Conservation (phyloP, 805 yeast species). For the Kodamaea restingae region DNA sequence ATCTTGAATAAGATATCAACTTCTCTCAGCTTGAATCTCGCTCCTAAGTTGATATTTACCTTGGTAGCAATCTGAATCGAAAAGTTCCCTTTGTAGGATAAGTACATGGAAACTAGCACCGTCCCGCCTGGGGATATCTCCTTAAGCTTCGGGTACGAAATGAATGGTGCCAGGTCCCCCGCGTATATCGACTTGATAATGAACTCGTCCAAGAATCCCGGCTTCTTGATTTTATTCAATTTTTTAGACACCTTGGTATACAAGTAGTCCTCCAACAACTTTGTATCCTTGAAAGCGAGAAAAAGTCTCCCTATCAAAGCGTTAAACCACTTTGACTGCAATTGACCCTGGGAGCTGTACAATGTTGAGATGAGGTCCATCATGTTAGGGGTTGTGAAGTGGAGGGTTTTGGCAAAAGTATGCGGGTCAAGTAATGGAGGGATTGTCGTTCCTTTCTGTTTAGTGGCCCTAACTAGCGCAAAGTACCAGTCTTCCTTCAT, state of each 20-base stretch:
- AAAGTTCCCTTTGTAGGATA: conserved; percentile 73
- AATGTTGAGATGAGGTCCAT: conserved; percentile 69
- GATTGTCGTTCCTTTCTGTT: conserved; percentile 13
- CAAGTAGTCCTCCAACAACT: conserved; percentile 54
- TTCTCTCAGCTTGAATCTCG: conserved; percentile 70
- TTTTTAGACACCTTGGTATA: conserved; percentile 62
- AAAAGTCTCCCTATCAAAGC: conserved; percentile 83
- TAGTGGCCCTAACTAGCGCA: conserved; percentile 70
- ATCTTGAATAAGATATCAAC: conserved; percentile 71
- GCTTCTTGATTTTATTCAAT: conserved; percentile 73
- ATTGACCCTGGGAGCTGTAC: conserved; percentile 78
- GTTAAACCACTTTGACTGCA: conserved; percentile 86
- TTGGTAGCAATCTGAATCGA: conserved; percentile 77
- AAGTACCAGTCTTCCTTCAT: conserved; percentile 95
- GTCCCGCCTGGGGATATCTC: conserved; percentile 80
- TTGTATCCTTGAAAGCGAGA: conserved; percentile 70
- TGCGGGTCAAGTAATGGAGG: conserved; percentile 39
- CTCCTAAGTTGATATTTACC: conserved; percentile 68
- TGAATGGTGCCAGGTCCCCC: conserved; percentile 76
- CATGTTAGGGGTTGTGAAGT: conserved; percentile 67
- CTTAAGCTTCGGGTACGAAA: conserved; percentile 66
- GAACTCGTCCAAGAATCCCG: conserved; percentile 84
- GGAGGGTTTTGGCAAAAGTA: conserved; percentile 66
- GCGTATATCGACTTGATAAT: conserved; percentile 66
- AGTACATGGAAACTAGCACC: conserved; percentile 53